These are phyloP conservation scores for Mallotus japonicus DNA, from an alignment of 441 rosid genomes.

Conservation along the genomic window DNA sequence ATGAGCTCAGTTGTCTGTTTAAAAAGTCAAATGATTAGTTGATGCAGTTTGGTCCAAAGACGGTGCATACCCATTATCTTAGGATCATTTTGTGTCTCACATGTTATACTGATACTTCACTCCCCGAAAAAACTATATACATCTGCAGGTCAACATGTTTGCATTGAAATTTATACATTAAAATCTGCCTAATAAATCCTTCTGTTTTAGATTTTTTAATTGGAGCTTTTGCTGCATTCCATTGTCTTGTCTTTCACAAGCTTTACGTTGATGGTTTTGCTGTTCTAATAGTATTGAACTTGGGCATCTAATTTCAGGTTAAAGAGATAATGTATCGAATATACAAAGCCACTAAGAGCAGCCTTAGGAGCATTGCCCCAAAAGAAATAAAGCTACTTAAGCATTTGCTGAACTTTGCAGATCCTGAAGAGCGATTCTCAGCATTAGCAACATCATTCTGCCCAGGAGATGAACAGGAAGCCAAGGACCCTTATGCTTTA, in stretches of 20 bases:
- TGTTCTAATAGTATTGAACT: background rate
- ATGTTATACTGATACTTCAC: background rate
- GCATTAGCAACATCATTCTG: slow-evolving; percentile 87
- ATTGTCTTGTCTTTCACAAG: background rate
- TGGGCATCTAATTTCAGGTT: slow-evolving; percentile 47
- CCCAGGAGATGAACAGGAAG: slow-evolving; percentile 67
- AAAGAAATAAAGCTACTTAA: slow-evolving; percentile 82
- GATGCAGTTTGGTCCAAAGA: background rate
- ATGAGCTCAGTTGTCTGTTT: background rate
- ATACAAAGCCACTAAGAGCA: slow-evolving; percentile 75
- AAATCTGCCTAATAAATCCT: background rate
- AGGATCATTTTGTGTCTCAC: background rate
- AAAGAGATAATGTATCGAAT: slow-evolving; percentile 76
- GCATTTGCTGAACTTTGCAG: slow-evolving; percentile 75
- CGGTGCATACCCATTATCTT: background rate
- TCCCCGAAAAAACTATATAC: background rate
- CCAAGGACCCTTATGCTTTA: slow-evolving; percentile 68
- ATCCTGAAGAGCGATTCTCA: slow-evolving; percentile 91
- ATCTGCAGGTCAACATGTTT: background rate
- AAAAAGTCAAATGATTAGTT: background rate
- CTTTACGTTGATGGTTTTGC: background rate
- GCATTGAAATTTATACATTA: background rate
- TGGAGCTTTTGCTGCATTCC: background rate
- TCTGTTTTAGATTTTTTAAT: too few relatives aligned
- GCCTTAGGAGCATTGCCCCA: slow-evolving; percentile 80